Evolutionary conservation across 345 rosid species (phyloP), one percentile per base, ranked within the genome.

Genomic region (Eucalyptus paniculata): DNA sequence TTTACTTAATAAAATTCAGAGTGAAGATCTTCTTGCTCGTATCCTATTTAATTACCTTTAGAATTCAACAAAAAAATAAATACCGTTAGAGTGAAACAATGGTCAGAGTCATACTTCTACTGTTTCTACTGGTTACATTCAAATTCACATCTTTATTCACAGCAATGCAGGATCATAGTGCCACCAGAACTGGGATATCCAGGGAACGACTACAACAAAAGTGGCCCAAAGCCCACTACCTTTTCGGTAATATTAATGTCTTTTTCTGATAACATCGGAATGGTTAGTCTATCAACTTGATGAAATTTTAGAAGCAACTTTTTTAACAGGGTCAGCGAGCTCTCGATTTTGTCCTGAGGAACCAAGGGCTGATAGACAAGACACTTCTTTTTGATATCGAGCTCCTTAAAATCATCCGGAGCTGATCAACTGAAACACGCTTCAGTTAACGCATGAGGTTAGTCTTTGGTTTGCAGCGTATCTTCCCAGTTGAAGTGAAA

Each of bases 161-260:
- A 94, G 95, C 91, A 90, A 91, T 94, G 95, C 98, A 97, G 99
- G 99, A 93, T 97, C 90, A 92, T 95, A 92, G 99, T 97, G 91
- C 99, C 98, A 7, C 99, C 99, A 32, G 99, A 97, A 89, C 89
- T 97, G 88, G 99, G 99, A 92, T 97, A 97, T 93, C 99, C 99
- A 26, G 99, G 91, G 88, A 95, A 95, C 92, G 98, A 97, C 92
- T 96, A 50, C 96, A 97, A 94, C 94, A 96, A 90, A 91, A 94
- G 97, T 86, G 98, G 91, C 16, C 99, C 99, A 56, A 94, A 90
- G 89, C 99, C 98, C 37, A 94, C 95, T 53, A 97, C 99, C 80
- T 97, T 97, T 92, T 97, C 99, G 88, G 99, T 97, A 93, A 93
- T 92, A 34, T 88, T 91, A 88, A 30, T 81, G 51, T 65, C 87